Evolutionary conservation across 192 early-diverging fungal species (phyloP).

Genomic region (Rhizoclosmatium sp.): DNA sequence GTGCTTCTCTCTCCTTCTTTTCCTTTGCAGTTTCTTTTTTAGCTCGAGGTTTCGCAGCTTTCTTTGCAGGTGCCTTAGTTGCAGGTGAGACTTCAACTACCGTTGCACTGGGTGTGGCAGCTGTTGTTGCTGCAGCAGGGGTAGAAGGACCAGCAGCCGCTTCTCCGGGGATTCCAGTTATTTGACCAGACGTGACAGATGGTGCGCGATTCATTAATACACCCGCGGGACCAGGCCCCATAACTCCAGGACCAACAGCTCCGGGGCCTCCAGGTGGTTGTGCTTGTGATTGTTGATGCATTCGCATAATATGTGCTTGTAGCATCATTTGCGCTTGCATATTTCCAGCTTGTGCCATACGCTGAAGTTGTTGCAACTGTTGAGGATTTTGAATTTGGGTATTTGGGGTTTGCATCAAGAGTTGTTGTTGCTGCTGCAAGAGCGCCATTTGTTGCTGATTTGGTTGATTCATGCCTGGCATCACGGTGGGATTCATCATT

Average conservation of each 20-base stretch:
- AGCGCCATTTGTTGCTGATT: background rate
- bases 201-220: background rate
- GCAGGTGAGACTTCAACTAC: background rate
- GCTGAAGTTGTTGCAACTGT: background rate
- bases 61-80: background rate
- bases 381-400: background rate
- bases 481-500: background rate
- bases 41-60: background rate
- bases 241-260: background rate
- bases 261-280: constrained; percentile 5
- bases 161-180: background rate
- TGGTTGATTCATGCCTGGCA: background rate
- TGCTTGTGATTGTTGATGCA: background rate
- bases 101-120: background rate
- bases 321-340: constrained; percentile 1
- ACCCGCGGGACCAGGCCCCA: background rate
- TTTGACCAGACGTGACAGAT: background rate
- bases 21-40: background rate
- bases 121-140: background rate
- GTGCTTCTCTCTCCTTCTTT: background rate
- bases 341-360: background rate
- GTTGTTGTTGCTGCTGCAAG: constrained; percentile 19
- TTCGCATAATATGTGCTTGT: background rate
- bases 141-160: background rate
- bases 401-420: background rate